Evolutionary conservation across 371 early-diverging fungal species (phyloP), one percentile per base, ranked within the genome.

Genomic region (Rhizopus stolonifer): DNA sequence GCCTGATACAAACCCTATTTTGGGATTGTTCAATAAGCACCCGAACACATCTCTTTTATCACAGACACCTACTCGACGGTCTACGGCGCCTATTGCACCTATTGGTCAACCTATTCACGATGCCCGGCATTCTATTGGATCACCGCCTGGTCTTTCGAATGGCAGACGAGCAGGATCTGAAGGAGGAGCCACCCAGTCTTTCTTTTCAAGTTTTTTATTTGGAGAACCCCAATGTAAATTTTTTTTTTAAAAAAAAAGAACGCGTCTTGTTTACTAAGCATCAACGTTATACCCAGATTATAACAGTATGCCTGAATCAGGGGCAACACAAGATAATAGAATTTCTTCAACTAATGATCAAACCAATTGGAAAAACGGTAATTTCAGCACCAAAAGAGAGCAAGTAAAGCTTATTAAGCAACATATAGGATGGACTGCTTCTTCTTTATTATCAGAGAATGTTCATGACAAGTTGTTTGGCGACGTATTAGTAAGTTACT

Each of bases 181-280:
- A 19, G 9, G 42, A 21, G 43, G 26, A 34, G 49, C 33, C n/a
- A 52, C 60, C 8, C 48, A 59, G 19, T 74, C 74, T 0, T 70
- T 74, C 52, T 74, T 74, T 48, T 70, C 70, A 1, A 74, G 60
- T 48, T 74, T 74, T 25, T 52, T 74, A 29, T 74, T 74, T 58
- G 74, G 74, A 9, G 74, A 73, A 46, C 61, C 67, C 6, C 4
- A 51, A 11, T 19, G 9, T 49, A 44, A 19, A 19, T n/a, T 42
- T 42, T 21, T 42, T 42, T 42, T 42, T 42, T 42, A 19, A 9
- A 14, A 9, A n/a, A n/a, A n/a, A n/a, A n/a, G n/a, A n/a, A n/a
- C n/a, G n/a, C n/a, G n/a, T n/a, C n/a, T n/a, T n/a, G n/a, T n/a
- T n/a, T n/a, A n/a, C n/a, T n/a, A n/a, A n/a, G n/a, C n/a, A n/a